Evolutionary conservation across 768 basidiomycete species (phyloP), one percentile per base, ranked within the genome.

Genomic region (Candolleomyces eurysporus): DNA sequence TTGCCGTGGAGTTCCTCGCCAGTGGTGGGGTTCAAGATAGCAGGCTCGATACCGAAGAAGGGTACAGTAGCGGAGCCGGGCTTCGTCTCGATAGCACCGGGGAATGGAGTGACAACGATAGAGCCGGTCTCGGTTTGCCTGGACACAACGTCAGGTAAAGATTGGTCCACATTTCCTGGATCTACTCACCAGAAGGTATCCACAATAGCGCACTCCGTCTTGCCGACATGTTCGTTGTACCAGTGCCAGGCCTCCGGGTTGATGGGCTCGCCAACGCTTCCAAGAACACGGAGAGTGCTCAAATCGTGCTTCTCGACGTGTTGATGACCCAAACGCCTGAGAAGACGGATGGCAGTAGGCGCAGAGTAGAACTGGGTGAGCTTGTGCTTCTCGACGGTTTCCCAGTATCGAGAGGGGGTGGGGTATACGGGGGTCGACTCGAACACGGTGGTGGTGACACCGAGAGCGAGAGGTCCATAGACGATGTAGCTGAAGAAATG

Each of bases 161-260:
- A 51, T 49, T 26, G 43, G 40, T 22, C 16, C 57, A 36, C 46
- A 64, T 64, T 26, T 26, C 26, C 26, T 26, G 65, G 45, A 60
- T 57, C 5, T 31, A 72, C 79, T 40, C 64, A 82, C 87, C 92
- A 95, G 76, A 87, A 95, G 4, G 93, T 96, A 76, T 97, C 95
- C 46, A 96, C 95, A 65, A 98, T 88, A 6, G 96, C 94, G 71
- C 93, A 96, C 73, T 98, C 84, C 65, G 75, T 81, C 69, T 84
- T 83, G 10, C 96, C 97, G 58, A 97, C 95, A 69, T 94, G 86
- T 69, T 97, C 94, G 73, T 96, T 94, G 77, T 96, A 97, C 96
- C 96, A 98, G 68, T 96, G 85, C 96, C 97, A 98, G 11, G 96
- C 96, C 73, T 98, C 96, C 30, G 96, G 95, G 75, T 98, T 98